Conservation (phyloP, 108 stramenopile genomes). For the Seminavis robusta region DNA sequence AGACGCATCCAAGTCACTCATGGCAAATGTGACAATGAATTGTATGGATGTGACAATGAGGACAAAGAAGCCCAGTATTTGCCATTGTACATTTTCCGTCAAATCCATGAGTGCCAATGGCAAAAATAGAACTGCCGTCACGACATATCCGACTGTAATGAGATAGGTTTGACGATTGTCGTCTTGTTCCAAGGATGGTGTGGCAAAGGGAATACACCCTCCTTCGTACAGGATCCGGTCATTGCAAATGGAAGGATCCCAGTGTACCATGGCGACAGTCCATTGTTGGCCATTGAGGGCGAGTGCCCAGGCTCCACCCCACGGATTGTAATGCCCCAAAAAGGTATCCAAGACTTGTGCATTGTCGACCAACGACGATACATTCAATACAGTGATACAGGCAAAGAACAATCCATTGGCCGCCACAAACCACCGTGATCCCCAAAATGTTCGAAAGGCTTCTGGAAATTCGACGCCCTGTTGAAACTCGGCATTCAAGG, state of each 20-base stretch:
- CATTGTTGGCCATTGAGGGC: constrained; percentile 21
- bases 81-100: constrained; percentile 51
- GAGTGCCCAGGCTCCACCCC: constrained; percentile 12
- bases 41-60: constrained; percentile 28
- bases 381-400: constrained; percentile 48
- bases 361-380: constrained; percentile 59
- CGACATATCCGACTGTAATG: constrained; percentile 47
- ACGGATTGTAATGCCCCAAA: constrained; percentile 41
- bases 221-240: constrained; percentile 25
- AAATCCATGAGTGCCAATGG: constrained; percentile 62
- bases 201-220: constrained; percentile 49
- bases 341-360: constrained; percentile 62
- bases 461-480: constrained; percentile 54
- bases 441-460: constrained; percentile 51
- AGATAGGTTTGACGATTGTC: too few relatives aligned
- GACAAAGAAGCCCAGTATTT: constrained; percentile 49
- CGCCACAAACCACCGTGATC: constrained; percentile 27
- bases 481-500: constrained; percentile 39
- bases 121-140: constrained; percentile 35
- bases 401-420: constrained; percentile 53
- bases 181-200: constrained; percentile 9
- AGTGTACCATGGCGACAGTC: constrained; percentile 19
- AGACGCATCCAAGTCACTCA: constrained; percentile 21
- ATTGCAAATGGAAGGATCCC: constrained; percentile 28
- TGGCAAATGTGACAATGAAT: constrained; percentile 30